A percentile compares a stretch with the other conserved stretches of the same genome.
Conservation (phyloP, 345 rosid species). For the Linum tenue region DNA sequence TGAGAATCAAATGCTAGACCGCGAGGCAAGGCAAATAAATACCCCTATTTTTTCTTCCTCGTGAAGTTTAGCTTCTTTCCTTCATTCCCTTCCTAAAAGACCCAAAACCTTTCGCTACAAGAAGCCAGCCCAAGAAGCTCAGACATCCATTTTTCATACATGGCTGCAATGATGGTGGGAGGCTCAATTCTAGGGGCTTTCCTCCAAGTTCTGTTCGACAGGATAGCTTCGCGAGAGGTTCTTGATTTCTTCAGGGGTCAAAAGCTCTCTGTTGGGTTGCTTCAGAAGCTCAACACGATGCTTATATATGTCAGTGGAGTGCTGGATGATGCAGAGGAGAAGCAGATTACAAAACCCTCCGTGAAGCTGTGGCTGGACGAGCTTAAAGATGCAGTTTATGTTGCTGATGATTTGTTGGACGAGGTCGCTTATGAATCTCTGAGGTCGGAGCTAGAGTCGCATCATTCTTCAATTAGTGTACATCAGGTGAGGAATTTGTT, state of each 20-base stretch:
- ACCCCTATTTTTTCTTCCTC: no score
- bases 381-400: neutral
- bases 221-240: neutral
- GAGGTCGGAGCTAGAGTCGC: neutral
- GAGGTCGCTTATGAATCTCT: constrained; percentile 1
- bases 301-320: neutral
- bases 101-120: no score
- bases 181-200: neutral
- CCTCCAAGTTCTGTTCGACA: constrained; percentile 3
- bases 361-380: neutral
- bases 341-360: neutral
- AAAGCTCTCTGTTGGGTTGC: neutral
- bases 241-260: neutral
- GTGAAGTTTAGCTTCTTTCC: no score
- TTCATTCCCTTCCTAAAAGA: no score
- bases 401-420: neutral
- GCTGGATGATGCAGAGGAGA: constrained; percentile 1
- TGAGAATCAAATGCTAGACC: no score
- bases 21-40: no score
- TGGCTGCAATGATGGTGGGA: neutral
- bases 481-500: neutral
- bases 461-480: neutral
- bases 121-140: no score
- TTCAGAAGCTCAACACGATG: constrained; percentile 4
- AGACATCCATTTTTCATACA: neutral